These are phyloP conservation scores for Ophiostoma fasciatum DNA, from an alignment of 2,329 filamentous ascomycete species.

Conservation along the genomic window DNA sequence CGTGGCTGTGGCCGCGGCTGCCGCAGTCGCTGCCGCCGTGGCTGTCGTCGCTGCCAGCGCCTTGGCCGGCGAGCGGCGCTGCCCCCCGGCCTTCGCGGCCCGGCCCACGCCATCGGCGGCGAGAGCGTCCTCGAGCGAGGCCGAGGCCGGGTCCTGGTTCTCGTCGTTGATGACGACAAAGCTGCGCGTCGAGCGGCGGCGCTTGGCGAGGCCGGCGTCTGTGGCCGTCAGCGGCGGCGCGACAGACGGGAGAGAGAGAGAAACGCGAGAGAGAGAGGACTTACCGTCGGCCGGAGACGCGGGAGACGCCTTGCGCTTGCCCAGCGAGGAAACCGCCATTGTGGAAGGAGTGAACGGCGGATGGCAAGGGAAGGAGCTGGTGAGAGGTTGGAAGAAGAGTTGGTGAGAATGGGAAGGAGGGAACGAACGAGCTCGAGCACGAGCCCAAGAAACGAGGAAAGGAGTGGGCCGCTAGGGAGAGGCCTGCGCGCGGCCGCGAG, in stretches of 20 bases:
- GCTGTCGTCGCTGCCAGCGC: conserved; percentile 1
- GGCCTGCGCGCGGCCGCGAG: no score
- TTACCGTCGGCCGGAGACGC: conserved; percentile 5
- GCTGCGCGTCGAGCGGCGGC: conserved; percentile 27
- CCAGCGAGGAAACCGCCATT: conserved; percentile 6
- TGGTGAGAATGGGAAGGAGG: not conserved
- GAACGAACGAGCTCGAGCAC: no score
- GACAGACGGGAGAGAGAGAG: no score
- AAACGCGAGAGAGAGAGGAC: no score
- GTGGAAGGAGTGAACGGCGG: not conserved
- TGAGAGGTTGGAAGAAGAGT: no score
- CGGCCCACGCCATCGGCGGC: conserved; percentile 15
- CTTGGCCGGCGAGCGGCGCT: conserved; percentile 3
- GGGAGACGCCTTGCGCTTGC: conserved; percentile 10
- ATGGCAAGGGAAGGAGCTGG: no score
- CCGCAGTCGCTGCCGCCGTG: not conserved
- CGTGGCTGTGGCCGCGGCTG: not conserved
- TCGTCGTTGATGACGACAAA: conserved; percentile 43
- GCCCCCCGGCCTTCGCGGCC: not conserved
- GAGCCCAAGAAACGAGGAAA: no score
- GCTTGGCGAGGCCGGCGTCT: conserved; percentile 26
- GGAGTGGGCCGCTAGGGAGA: no score
- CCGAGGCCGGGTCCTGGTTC: conserved; percentile 43
- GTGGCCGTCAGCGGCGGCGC: conserved; percentile 1
- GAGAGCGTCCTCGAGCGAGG: conserved; percentile 22